Evolutionary conservation across 352 stramenopile genomes (phyloP), one percentile per base, ranked within the genome.

Genomic region (Elongisporangium anandrum): DNA sequence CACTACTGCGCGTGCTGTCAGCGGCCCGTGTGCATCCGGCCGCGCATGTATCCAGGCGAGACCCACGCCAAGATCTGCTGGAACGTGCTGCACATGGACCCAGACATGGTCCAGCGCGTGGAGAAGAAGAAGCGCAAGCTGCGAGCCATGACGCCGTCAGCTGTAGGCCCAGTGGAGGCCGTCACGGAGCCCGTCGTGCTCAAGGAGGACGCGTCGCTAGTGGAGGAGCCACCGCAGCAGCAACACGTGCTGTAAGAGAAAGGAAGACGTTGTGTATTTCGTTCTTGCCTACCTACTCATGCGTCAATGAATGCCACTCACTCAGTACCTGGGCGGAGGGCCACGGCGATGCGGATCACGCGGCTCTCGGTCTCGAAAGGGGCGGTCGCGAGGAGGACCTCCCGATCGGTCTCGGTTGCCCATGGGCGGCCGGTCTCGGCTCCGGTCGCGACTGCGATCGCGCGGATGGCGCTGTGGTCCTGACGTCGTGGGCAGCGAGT

Each of bases 11-110:
- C 70, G 19, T 87, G 81, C 63, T 90, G 81, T 59, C 79, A 88
- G 61, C 76, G 79, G 3, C 66, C 81, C n/a, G 79, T 90, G 63
- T 90, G 81, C 56, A 82, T 88, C 52, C 81, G 81, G 12, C 78
- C 81, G 50, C 74, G 81, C 3, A 79, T 70, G 49, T 88, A 90
- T 54, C 81, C 81, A 15, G 76, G 78, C 50, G 81, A 90, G 57
- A 69, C 82, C 26, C 70, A 88, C 50, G 69, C 77, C 10, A 90
- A 90, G 69, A 90, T 90, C 54, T 90, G 78, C 66, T 90, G 81
- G 81, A 90, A 90, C 50, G 81, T 90, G 60, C 69, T 90, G 39
- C 81, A 90, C 58, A 79, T 87, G 72, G 81, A 90, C 65, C 78
- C 82, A 48, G 81, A 87, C 50, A 88, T 90, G 74, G 61, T 90